These are phyloP conservation scores for Sonneratia alba DNA, from an alignment of 345 rosid genomes.

Conservation along the genomic window DNA sequence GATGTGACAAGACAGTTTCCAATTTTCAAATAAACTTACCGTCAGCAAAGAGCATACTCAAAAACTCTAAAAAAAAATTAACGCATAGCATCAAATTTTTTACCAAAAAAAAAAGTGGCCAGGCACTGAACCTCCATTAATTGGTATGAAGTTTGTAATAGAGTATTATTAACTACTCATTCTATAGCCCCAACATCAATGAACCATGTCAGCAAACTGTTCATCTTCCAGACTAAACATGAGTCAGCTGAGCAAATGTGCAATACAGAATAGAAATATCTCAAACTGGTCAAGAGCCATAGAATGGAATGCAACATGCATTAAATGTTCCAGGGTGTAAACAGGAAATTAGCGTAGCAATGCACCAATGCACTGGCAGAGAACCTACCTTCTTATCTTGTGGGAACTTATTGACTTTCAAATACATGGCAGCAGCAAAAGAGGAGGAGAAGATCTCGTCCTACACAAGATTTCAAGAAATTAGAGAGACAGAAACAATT, in stretches of 20 bases:
- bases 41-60: neutral
- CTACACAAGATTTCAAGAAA: constrained; percentile 19
- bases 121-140: neutral
- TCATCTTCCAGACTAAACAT: neutral
- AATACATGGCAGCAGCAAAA: constrained; percentile 85
- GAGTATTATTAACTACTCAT: neutral
- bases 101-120: neutral
- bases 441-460: constrained; percentile 92
- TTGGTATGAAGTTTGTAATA: neutral
- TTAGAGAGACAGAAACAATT: neutral
- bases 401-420: constrained; percentile 69
- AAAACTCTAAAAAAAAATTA: neutral
- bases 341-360: neutral
- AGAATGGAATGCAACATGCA: neutral
- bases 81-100: neutral
- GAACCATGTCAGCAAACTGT: neutral
- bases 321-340: neutral
- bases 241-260: neutral
- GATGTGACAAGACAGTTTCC: neutral
- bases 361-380: neutral
- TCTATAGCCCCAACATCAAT: neutral
- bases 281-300: neutral
- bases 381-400: constrained; percentile 55
- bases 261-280: neutral
- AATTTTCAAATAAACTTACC: neutral